A percentile compares a stretch with the other conserved stretches of the same genome.
phyloP scores from a whole-genome alignment of 495 filamentous ascomycete species.

The Penicillium roqueforti region DNA sequence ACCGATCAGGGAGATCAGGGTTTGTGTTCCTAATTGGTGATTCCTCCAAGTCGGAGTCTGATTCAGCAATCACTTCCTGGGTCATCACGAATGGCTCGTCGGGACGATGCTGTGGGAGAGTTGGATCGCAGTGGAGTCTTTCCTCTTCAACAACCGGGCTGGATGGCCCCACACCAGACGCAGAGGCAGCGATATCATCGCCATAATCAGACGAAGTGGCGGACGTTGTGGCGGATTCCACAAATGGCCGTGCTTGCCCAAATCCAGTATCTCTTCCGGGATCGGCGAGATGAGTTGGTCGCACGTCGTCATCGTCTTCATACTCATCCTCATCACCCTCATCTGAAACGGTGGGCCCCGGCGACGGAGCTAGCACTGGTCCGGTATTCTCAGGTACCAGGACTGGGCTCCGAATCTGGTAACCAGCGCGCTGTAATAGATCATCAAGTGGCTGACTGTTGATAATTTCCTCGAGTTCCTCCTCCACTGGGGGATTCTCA shows the following conservation, averaged over 20 bases:
- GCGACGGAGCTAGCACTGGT: conserved; percentile 24
- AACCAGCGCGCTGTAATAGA: conserved; percentile 49
- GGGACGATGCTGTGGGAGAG: conserved; percentile 66
- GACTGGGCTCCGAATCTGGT: conserved; percentile 33
- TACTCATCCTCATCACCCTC: conserved; percentile 22
- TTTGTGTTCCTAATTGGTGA: conserved; percentile 11
- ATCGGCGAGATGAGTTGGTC: conserved; percentile 5
- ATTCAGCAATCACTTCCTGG: neutral
- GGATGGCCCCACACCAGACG: conserved; percentile 22
- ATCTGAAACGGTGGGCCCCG: conserved; percentile 15
- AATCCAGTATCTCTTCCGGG: neutral
- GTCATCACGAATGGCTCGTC: conserved; percentile 25
- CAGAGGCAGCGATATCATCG: conserved; percentile 14
- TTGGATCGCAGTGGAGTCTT: conserved; percentile 52
- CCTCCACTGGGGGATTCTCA: conserved; percentile 19
- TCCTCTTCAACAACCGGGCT: conserved; percentile 2
- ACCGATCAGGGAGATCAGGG: conserved; percentile 22
- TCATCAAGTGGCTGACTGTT: conserved; percentile 40
- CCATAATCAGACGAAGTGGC: conserved; percentile 10
- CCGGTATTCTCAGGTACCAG: conserved; percentile 17
- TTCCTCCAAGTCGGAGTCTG: conserved; percentile 1
- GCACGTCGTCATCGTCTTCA: conserved; percentile 13
- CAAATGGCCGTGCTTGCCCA: neutral
- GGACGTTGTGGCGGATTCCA: conserved; percentile 15
- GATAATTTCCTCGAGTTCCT: conserved; percentile 23